These are phyloP conservation scores for Plasmodium cynomolgi DNA, from an alignment of 169 alveolate species.

Conservation along the genomic window DNA sequence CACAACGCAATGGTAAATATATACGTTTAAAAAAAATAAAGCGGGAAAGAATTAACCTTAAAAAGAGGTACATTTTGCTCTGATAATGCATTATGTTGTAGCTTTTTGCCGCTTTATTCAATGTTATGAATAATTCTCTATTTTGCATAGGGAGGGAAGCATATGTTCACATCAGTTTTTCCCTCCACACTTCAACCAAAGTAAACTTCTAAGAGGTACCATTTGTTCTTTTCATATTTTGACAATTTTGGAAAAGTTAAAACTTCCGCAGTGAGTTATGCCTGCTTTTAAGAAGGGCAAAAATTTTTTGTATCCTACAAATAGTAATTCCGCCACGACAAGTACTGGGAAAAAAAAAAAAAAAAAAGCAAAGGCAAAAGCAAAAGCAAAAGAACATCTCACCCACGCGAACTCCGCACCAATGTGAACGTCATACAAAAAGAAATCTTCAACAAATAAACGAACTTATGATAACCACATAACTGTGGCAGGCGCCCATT, in stretches of 20 bases:
- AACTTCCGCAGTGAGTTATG: not conserved
- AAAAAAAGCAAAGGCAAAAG: not conserved
- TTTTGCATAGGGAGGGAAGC: not conserved
- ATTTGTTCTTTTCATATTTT: not conserved
- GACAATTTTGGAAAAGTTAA: not conserved
- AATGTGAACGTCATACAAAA: not conserved
- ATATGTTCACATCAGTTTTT: not conserved
- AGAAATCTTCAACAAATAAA: not conserved
- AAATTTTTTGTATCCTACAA: not conserved
- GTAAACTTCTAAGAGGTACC: not conserved
- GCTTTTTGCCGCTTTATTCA: not conserved
- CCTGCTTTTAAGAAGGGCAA: not conserved
- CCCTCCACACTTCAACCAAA: not conserved
- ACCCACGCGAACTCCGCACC: not conserved
- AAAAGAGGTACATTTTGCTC: not conserved
- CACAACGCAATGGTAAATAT: not conserved
- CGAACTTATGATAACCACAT: not conserved
- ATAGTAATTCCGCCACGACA: not conserved
- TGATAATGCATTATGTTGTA: not conserved
- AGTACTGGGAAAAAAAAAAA: not conserved
- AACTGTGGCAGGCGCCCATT: not conserved
- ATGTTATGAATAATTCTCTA: not conserved
- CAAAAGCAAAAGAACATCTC: not conserved
- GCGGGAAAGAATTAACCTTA: not conserved
- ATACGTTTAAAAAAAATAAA: not conserved